Evolutionary conservation across 1,284 basidiomycete genomes (phyloP), one percentile per base, ranked within the genome.

Genomic region (Pisolithus thermaeus): DNA sequence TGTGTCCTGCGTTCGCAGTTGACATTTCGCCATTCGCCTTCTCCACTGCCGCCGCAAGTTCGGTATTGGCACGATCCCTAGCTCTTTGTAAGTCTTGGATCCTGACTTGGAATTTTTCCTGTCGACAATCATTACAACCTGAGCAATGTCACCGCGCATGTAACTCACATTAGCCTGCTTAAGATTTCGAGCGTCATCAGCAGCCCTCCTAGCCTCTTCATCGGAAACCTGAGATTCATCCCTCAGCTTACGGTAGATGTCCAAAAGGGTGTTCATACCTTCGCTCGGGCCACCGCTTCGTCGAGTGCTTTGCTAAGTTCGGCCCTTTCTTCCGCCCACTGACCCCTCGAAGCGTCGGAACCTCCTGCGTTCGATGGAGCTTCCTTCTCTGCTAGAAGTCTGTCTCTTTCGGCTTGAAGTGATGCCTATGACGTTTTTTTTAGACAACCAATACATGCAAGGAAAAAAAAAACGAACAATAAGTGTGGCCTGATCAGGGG

Each of bases 361-460:
- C 68, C 59, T 3, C 68, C 59, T 11, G 67, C 61, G 35, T 60
- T 54, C 35, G 59, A 58, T 77, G 73, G 78, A 7, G 70, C 62
- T 40, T 76, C 74, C 61, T 81, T 87, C 60, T 87, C 85, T 1
- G 73, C 73, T 23, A 82, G 65, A 3, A 88, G 65, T 46, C 69
- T 72, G 57, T 87, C 84, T 30, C 80, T 73, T 61, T 89, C 85
- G 35, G 74, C 73, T 30, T 69, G 74, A n/a, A 88, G 63, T 35
- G 73, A 58, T 47, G 75, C 69, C 86, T 88, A 49, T 41, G 14
- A 18, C 44, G 12, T 25, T 27, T 46, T 27, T 65, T 18, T 56
- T n/a, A 44, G 49, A 50, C 51, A n/a, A 20, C 12, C 38, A n/a
- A 14, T 9, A n/a, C 32, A 14, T 32, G 12, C 25, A 27, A 27